These are phyloP conservation scores for Lotus japonicus DNA, from an alignment of 306 rosid genomes.

Conservation along the genomic window DNA sequence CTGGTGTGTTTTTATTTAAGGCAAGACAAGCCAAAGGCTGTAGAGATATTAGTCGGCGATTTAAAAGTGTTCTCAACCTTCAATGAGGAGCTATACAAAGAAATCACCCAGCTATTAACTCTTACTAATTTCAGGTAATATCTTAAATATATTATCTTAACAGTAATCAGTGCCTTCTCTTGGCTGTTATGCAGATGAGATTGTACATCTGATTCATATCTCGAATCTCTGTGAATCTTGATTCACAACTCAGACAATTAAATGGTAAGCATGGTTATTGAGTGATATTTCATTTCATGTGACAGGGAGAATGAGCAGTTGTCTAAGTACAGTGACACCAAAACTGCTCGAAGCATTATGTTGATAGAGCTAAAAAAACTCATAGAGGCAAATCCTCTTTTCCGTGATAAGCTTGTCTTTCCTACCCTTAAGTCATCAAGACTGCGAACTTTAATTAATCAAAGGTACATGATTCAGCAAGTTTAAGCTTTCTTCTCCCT, in stretches of 20 bases:
- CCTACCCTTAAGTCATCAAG: slow-evolving; percentile 71
- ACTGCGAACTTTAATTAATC: slow-evolving; percentile 73
- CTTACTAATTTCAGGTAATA: slow-evolving; percentile 77
- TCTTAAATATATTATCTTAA: slow-evolving; percentile 10
- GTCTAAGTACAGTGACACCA: slow-evolving; percentile 80
- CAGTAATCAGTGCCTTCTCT: not conserved
- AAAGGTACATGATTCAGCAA: slow-evolving; percentile 46
- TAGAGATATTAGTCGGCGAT: slow-evolving; percentile 71
- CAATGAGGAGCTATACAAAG: slow-evolving; percentile 77
- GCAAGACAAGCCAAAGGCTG: slow-evolving; percentile 69
- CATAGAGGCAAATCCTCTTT: slow-evolving; percentile 76
- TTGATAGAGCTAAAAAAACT: slow-evolving; percentile 78
- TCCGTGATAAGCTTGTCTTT: slow-evolving; percentile 76
- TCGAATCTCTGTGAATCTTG: slow-evolving; percentile 6
- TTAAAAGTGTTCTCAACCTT: slow-evolving; percentile 70
- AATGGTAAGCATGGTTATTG: not conserved
- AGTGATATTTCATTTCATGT: slow-evolving; percentile 16
- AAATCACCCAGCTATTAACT: slow-evolving; percentile 77
- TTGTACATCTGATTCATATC: not conserved
- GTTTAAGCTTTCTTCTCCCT: slow-evolving; percentile 1
- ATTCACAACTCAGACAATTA: slow-evolving; percentile 7
- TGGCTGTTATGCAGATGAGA: slow-evolving; percentile 7
- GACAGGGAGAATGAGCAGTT: slow-evolving; percentile 84
- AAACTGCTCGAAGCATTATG: slow-evolving; percentile 80
- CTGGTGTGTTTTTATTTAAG: slow-evolving; percentile 26